phyloP scores from a whole-genome alignment of 2,329 filamentous ascomycete genomes.

The Chrysoporthe puriensis region DNA sequence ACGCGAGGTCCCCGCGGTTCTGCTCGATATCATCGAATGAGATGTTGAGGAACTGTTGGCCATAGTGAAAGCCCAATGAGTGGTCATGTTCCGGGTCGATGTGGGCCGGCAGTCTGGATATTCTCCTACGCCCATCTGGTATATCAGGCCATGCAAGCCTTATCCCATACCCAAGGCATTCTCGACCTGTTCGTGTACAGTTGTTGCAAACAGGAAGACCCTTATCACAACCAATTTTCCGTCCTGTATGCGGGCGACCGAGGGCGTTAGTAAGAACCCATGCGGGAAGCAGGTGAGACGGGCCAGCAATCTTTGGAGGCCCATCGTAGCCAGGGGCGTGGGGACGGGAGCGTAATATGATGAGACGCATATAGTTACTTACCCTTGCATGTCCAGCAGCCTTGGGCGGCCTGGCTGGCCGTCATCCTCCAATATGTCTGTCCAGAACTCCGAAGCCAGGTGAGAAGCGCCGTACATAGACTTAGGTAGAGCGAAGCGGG shows the following conservation, averaged over 20 bases:
- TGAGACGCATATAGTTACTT: conserved; percentile 32
- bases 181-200: conserved; percentile 46
- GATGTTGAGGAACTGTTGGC: conserved; percentile 45
- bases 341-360: neutral
- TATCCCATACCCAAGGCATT: conserved; percentile 49
- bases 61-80: conserved; percentile 35
- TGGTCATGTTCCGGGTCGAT: neutral
- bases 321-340: neutral
- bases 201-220: conserved; percentile 47
- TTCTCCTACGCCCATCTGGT: conserved; percentile 47
- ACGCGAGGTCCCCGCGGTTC: conserved; percentile 35
- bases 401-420: conserved; percentile 33
- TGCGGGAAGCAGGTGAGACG: conserved; percentile 1
- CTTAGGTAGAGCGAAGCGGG: neutral
- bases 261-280: conserved; percentile 11
- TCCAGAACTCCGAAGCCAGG: neutral
- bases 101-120: conserved; percentile 24
- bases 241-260: conserved; percentile 38
- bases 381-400: conserved; percentile 51
- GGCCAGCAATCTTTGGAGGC: neutral
- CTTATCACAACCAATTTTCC: conserved; percentile 53
- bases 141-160: conserved; percentile 53
- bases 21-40: conserved; percentile 42
- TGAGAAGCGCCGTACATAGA: neutral
- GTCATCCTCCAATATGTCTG: conserved; percentile 1